These are phyloP conservation scores for Maudiozyma barnettii DNA, from an alignment of 805 yeast genomes.

Conservation along the genomic window DNA sequence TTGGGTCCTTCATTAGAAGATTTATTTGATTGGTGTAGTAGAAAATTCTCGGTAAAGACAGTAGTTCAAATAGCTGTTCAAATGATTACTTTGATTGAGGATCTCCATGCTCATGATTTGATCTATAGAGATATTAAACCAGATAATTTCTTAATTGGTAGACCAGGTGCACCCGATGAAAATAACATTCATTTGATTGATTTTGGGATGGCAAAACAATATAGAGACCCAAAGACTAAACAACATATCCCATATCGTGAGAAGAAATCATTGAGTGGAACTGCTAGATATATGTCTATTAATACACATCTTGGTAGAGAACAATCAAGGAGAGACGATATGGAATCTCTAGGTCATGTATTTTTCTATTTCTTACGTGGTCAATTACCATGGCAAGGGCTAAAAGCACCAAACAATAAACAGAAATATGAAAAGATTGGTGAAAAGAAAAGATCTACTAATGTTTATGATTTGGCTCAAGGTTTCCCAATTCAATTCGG, in stretches of 20 bases:
- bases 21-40: conserved; percentile 96
- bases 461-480: conserved; percentile 74
- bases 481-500: conserved; percentile 92
- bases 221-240: conserved; percentile 92
- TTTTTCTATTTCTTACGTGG: conserved; percentile 92
- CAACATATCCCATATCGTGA: conserved; percentile 95
- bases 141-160: conserved; percentile 90
- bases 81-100: conserved; percentile 81
- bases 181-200: conserved; percentile 85
- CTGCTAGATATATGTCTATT: conserved; percentile 97
- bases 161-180: conserved; percentile 78
- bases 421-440: conserved; percentile 97
- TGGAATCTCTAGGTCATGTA: conserved; percentile 94
- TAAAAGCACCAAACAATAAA: conserved; percentile 95
- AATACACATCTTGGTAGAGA: conserved; percentile 97
- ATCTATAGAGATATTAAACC: conserved; percentile 97
- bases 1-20: conserved; percentile 95
- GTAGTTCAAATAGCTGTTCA: conserved; percentile 92
- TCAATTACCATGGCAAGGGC: conserved; percentile 96
- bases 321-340: conserved; percentile 92
- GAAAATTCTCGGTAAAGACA: conserved; percentile 78
- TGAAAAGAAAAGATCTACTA: conserved; percentile 86
- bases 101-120: conserved; percentile 80
- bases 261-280: conserved; percentile 89
- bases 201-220: conserved; percentile 98